Evolutionary conservation across 2,329 filamentous ascomycete genomes (phyloP), one percentile per base, ranked within the genome.

Genomic region (Knoxdaviesia proteae): DNA sequence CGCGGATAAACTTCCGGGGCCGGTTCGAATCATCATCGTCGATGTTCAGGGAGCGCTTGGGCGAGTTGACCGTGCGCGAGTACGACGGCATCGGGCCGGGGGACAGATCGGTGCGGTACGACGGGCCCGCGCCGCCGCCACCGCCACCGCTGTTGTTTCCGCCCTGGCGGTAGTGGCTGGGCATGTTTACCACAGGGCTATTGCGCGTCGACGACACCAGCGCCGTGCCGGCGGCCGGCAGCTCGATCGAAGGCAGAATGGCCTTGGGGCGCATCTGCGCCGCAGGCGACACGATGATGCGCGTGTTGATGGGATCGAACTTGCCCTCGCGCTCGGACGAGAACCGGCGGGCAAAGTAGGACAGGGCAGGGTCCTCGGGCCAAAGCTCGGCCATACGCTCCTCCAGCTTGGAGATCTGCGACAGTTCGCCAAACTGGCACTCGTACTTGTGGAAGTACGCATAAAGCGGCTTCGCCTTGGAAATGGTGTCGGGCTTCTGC

Each of bases 371-470:
- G 52, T 94, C 88, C 45, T 87, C 77, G 0, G 87, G 87, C 58
- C 84, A 98, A n/a, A 94, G 68, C 53, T 94, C 86, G 29, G 74
- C 72, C 86, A 98, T 96, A 39, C 90, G 77, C 52, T 79, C 80
- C 59, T 98, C 92, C 10, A 98, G 68, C 56, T 92, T 90, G 49
- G 77, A 75, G 43, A 98, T 84, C 52, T 96, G 87, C 5, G 81
- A 75, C 5, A 96, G 69, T 56, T 98, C 90, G 44, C 92, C 90
- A 53, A 87, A 98, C 49, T 86, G 78, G 7, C 86, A 87, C 61
- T 98, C 90, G 56, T 93, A 94, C 51, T 87, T 80, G 60, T 98
- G 88, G 57, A 98, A 88, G 60, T 88, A 96, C 3, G 77, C 68
- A 53, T 93, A 94, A 1, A 98, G 71, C 1, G 81, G 74, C 56